Evolutionary conservation across 139 green algal species (phyloP), one percentile per base, ranked within the genome.

Genomic region (Tetradesmus lagerheimii): DNA sequence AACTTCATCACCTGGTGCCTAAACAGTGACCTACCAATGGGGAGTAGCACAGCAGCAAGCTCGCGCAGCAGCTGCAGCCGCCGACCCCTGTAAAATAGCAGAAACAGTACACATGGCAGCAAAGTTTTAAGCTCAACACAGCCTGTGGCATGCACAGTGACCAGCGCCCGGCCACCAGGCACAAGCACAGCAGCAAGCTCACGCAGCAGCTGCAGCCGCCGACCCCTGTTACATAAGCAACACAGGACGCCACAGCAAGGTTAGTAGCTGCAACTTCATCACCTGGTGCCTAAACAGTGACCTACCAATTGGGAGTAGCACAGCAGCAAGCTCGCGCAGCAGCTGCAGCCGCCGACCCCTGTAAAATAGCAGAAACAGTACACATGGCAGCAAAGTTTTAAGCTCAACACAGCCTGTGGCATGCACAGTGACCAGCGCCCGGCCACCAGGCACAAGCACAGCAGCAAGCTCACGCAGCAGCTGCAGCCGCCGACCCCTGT

Each of bases 131-230:
- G n/a, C n/a, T n/a, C n/a, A n/a, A n/a, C n/a, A n/a, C n/a, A n/a
- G n/a, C n/a, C n/a, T n/a, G n/a, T n/a, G n/a, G n/a, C 95, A 91
- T 99, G 97, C 94, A 99, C 92, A 64, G 92, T 92, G 3, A 98
- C 98, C n/a, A n/a, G n/a, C n/a, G n/a, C n/a, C n/a, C n/a, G n/a
- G n/a, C 98, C 98, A 99, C 43, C 98, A 97, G 43, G 98, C 92
- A 29, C 98, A 71, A 0, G 93, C 97, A 0, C 89, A 80, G 2
- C 97, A n/a, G n/a, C 85, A 75, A 99, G 93, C 95, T 99, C 93
- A 39, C 77, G 27, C 79, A 99, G 91, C 90, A 98, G 84, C 81
- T 81, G 64, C 23, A 96, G 1, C 39, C 97, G 91, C 8, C 97
- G 62, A 6, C 53, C 53, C 53, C 53, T 66, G 53, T 66, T 11